Conservation (phyloP, 306 rosid species). For the Trifolium fragiferum region DNA sequence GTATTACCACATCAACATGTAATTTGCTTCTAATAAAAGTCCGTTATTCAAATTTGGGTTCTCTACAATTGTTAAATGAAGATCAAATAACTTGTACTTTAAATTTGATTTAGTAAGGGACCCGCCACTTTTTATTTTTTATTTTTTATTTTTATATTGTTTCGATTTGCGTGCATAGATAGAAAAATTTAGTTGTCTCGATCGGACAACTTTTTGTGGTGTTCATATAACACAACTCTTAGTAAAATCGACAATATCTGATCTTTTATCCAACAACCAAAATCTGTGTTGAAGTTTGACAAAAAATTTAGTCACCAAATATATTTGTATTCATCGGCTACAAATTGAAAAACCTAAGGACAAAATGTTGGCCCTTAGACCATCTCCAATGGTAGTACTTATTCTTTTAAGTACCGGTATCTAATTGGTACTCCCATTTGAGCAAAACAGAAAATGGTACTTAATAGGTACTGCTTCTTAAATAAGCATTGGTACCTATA, state of each 20-base stretch:
- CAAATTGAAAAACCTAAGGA: slow-evolving; percentile 28
- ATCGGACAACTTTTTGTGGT: too few species aligned
- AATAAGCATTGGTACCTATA: too few species aligned
- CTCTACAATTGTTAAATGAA: background rate
- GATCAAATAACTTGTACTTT: background rate
- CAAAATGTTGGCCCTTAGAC: background rate
- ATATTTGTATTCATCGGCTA: background rate
- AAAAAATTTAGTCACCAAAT: background rate
- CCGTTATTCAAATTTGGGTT: background rate
- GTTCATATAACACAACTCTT: too few species aligned
- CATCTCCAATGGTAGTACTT: too few species aligned
- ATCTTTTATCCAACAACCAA: slow-evolving; percentile 13
- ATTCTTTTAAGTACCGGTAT: too few species aligned
- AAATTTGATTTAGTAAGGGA: background rate
- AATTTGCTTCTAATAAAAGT: slow-evolving; percentile 4
- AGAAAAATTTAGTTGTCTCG: too few species aligned
- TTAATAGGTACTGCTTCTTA: too few species aligned
- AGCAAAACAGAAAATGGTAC: too few species aligned
- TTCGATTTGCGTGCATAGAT: too few species aligned
- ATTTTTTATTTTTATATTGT: too few species aligned
- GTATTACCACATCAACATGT: slow-evolving; percentile 11
- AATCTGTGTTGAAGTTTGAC: background rate
- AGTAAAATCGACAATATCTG: background rate
- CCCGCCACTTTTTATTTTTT: too few species aligned
- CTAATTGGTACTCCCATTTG: too few species aligned